Conservation (phyloP, 78 protist genomes). For the Mantamonas sphyraenae region DNA sequence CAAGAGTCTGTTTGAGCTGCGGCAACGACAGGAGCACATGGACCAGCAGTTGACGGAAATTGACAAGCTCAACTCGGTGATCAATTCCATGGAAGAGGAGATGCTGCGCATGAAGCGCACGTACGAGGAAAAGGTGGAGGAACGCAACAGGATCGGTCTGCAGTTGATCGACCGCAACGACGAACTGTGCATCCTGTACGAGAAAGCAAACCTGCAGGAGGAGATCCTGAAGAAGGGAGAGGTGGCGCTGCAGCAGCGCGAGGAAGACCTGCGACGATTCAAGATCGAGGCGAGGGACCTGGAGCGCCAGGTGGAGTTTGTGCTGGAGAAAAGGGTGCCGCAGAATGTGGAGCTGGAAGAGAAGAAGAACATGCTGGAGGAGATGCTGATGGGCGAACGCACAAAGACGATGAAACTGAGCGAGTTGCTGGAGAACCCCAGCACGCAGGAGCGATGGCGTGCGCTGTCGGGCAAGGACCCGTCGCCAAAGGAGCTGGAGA, state of each 20-base stretch:
- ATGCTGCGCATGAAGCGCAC: slow-evolving; percentile 43
- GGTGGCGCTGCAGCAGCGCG: slow-evolving; percentile 21
- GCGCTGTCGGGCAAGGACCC: slow-evolving; percentile 23
- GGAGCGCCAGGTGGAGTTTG: slow-evolving; percentile 7
- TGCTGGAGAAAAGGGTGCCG: background rate
- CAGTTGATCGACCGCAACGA: slow-evolving; percentile 79
- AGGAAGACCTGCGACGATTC: slow-evolving; percentile 17
- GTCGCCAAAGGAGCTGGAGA: slow-evolving; percentile 19
- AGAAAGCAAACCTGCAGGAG: slow-evolving; percentile 60
- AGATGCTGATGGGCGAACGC: background rate
- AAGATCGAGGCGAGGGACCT: slow-evolving; percentile 14
- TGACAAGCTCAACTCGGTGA: slow-evolving; percentile 41
- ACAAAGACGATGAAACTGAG: background rate
- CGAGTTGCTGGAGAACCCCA: background rate
- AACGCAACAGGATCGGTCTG: slow-evolving; percentile 61
- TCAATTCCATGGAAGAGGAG: slow-evolving; percentile 46
- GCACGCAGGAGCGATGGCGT: slow-evolving; percentile 2
- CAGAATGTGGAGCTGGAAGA: too few relatives aligned
- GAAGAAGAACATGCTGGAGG: background rate
- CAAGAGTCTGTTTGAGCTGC: background rate
- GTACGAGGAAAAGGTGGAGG: slow-evolving; percentile 51
- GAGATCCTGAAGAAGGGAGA: slow-evolving; percentile 30
- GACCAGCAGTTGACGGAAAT: slow-evolving; percentile 45
- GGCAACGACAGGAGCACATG: background rate
- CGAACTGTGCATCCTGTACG: slow-evolving; percentile 74